These are phyloP conservation scores for Populus alba DNA, from an alignment of 345 rosid genomes.

Conservation along the genomic window DNA sequence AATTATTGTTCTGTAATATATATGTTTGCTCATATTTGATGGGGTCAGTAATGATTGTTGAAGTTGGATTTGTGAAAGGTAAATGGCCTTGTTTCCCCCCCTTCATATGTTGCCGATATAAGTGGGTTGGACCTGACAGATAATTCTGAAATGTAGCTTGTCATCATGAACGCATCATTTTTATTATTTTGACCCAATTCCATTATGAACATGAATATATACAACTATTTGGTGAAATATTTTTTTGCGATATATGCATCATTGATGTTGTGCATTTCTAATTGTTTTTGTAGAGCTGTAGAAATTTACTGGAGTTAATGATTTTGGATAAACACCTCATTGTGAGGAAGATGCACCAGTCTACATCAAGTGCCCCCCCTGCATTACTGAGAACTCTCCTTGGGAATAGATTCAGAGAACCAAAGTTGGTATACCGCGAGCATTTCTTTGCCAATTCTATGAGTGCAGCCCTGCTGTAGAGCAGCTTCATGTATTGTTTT, in stretches of 20 bases:
- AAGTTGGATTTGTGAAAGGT: too few species aligned
- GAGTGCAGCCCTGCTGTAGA: slow-evolving; percentile 48
- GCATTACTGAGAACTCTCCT: slow-evolving; percentile 45
- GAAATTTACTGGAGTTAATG: slow-evolving; percentile 71
- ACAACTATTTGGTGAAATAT: not conserved
- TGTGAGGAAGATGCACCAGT: slow-evolving; percentile 62
- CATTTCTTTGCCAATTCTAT: slow-evolving; percentile 76
- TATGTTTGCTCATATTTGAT: too few species aligned
- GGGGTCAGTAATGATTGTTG: too few species aligned
- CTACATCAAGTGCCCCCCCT: slow-evolving; percentile 48
- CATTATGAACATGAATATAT: not conserved
- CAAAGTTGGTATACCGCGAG: slow-evolving; percentile 45
- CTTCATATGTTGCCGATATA: too few species aligned
- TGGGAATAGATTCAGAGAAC: slow-evolving; percentile 35
- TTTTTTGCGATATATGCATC: not conserved
- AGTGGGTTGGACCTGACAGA: too few species aligned
- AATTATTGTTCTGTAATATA: too few species aligned
- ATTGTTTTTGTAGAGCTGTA: slow-evolving; percentile 51
- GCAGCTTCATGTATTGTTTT: not conserved
- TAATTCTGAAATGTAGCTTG: too few species aligned
- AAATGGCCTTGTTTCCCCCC: too few species aligned
- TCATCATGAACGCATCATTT: not conserved
- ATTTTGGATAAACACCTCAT: slow-evolving; percentile 60
- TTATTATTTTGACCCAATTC: not conserved
- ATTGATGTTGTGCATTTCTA: not conserved